phyloP scores from a whole-genome alignment of 768 basidiomycete species.

The Lactifluus subvellereus region DNA sequence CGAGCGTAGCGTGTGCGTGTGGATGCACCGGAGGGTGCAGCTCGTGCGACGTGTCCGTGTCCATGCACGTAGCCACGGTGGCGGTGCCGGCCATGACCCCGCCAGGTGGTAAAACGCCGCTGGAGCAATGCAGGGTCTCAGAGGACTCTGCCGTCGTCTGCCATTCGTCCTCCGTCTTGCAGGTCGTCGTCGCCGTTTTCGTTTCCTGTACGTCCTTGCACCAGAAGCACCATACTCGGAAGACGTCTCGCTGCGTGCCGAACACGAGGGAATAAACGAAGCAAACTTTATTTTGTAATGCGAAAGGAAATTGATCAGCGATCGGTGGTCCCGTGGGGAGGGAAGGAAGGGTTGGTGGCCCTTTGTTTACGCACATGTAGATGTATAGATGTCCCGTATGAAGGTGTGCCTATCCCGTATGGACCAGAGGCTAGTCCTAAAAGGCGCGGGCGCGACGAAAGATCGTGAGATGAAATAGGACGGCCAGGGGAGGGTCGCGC shows the following conservation, averaged over 20 bases:
- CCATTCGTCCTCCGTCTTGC: not conserved
- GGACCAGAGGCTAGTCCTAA: slow-evolving; percentile 11
- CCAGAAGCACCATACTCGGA: slow-evolving; percentile 13
- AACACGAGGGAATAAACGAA: slow-evolving; percentile 15
- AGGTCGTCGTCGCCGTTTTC: not conserved
- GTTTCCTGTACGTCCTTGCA: not conserved
- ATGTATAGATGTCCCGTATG: slow-evolving; percentile 16
- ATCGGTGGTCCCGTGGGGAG: not conserved
- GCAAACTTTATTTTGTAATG: not conserved
- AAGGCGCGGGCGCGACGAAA: not conserved
- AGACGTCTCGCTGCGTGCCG: slow-evolving; percentile 10
- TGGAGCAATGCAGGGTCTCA: not conserved
- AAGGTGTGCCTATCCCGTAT: not conserved
- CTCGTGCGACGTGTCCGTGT: not conserved
- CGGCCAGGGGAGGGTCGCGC: not conserved
- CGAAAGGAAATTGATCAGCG: not conserved
- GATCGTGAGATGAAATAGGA: not conserved
- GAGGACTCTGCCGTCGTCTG: not conserved
- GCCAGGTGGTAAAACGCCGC: too few species aligned
- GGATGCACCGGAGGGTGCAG: not conserved
- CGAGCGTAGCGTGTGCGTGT: too few species aligned
- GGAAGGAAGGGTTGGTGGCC: not conserved
- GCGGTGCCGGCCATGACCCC: too few species aligned
- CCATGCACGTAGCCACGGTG: not conserved
- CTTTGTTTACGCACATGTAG: slow-evolving; percentile 12